These are phyloP conservation scores for Dissophora ornata DNA, from an alignment of 192 early-diverging fungal genomes.

Conservation along the genomic window DNA sequence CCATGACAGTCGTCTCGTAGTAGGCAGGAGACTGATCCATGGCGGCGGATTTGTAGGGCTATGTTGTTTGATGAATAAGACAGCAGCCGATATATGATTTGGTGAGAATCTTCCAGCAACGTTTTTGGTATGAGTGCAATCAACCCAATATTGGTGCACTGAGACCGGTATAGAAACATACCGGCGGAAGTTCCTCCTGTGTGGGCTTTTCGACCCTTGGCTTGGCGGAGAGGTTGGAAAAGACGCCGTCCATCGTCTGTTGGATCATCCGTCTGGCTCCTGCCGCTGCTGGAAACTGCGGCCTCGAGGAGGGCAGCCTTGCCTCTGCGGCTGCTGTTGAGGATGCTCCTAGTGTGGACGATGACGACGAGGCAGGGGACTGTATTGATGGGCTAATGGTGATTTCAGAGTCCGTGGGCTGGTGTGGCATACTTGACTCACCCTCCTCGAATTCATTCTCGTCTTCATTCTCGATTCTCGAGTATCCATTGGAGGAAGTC, in stretches of 20 bases:
- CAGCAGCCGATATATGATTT: too few relatives aligned
- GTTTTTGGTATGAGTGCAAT: too few relatives aligned
- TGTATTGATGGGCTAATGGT: not conserved
- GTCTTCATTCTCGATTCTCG: conserved; percentile 54
- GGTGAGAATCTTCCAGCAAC: too few relatives aligned
- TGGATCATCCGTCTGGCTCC: conserved; percentile 25
- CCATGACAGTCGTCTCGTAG: conserved; percentile 81
- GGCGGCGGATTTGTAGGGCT: conserved; percentile 81
- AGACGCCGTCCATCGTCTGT: conserved; percentile 65
- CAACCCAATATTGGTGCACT: not conserved
- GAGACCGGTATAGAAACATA: conserved; percentile 33
- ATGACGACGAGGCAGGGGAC: not conserved
- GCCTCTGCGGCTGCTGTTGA: not conserved
- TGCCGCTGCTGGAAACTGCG: conserved; percentile 22
- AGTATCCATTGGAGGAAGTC: conserved; percentile 17
- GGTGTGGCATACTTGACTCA: conserved; percentile 33
- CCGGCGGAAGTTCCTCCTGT: conserved; percentile 65
- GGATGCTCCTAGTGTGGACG: not conserved
- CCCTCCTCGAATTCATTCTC: conserved; percentile 60
- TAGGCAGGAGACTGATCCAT: conserved; percentile 80
- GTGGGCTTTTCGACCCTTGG: conserved; percentile 55
- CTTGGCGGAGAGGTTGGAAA: conserved; percentile 68
- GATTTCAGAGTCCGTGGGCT: not conserved
- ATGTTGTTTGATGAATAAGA: not conserved
- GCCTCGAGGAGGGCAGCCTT: not conserved